Conservation (phyloP, 495 filamentous ascomycete genomes). For the Neurospora sp. region DNA sequence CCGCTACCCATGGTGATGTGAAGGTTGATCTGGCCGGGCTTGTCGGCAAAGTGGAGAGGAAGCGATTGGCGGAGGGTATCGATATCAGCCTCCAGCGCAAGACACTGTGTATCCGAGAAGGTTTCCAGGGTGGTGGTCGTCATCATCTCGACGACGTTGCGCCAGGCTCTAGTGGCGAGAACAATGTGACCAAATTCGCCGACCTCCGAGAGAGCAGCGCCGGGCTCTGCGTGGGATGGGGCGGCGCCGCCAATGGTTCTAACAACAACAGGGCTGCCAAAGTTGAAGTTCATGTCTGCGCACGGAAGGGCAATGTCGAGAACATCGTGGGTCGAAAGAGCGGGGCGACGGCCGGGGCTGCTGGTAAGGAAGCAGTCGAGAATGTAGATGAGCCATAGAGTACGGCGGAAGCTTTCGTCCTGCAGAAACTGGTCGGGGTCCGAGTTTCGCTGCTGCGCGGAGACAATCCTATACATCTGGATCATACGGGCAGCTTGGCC, state of each 20-base stretch:
- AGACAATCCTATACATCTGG: conserved; percentile 42
- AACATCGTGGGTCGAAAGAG: conserved; percentile 35
- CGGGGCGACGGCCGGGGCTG: conserved; percentile 41
- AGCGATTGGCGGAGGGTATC: conserved; percentile 34
- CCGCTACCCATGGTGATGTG: conserved; percentile 46
- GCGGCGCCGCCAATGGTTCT: conserved; percentile 32
- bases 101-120: conserved; percentile 35
- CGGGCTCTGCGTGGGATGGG: conserved; percentile 25
- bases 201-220: conserved; percentile 28
- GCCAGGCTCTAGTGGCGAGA: conserved; percentile 41
- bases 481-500: conserved; percentile 42
- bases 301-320: conserved; percentile 39
- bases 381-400: conserved; percentile 43
- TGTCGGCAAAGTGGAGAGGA: conserved; percentile 40
- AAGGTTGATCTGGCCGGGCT: conserved; percentile 39
- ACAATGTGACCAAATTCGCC: conserved; percentile 44
- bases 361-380: conserved; percentile 45
- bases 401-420: conserved; percentile 42
- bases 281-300: conserved; percentile 40
- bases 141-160: conserved; percentile 43
- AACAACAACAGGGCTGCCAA: conserved; percentile 37
- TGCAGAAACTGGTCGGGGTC: conserved; percentile 41
- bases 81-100: conserved; percentile 33
- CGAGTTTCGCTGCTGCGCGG: conserved; percentile 30
- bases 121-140: conserved; percentile 34